Percentiles rank a stretch among this genome's conserved stretches.
Conservation (phyloP, 2,329 filamentous ascomycete species). For the Endothia cerciana region DNA sequence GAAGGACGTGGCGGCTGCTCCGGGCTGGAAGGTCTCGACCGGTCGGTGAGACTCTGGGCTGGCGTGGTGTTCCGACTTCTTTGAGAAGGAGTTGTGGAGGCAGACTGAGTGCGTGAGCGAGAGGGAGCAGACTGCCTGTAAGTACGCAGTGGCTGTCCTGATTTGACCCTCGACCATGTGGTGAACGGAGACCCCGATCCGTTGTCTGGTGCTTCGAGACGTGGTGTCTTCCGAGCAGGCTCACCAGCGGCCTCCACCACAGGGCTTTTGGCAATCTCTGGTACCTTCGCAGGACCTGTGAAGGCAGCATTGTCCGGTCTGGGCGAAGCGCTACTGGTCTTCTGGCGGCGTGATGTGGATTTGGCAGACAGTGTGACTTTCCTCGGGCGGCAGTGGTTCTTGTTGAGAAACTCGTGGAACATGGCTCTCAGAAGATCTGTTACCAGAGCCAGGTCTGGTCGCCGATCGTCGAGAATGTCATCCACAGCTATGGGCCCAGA, state of each 20-base stretch:
- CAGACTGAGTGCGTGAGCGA: constrained; percentile 18
- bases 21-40: neutral
- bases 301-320: neutral
- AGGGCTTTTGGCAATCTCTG: neutral
- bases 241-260: constrained; percentile 3
- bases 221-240: neutral
- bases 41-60: neutral
- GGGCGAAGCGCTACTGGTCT: neutral
- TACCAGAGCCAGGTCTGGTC: constrained; percentile 57
- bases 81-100: neutral
- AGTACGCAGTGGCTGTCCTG: constrained; percentile 32
- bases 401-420: constrained; percentile 74
- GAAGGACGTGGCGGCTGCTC: constrained; percentile 25
- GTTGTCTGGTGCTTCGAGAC: constrained; percentile 5
- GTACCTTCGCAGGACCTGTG: neutral
- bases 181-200: constrained; percentile 40
- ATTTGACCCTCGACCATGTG: constrained; percentile 43
- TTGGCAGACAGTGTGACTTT: constrained; percentile 11
- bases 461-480: constrained; percentile 50
- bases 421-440: constrained; percentile 69
- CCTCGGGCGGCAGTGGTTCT: constrained; percentile 68
- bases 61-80: neutral
- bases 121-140: constrained; percentile 31
- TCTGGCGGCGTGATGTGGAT: neutral
- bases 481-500: constrained; percentile 36